Conservation (phyloP, 2,329 filamentous ascomycete species). For the Ascochyta clinopodiicola region DNA sequence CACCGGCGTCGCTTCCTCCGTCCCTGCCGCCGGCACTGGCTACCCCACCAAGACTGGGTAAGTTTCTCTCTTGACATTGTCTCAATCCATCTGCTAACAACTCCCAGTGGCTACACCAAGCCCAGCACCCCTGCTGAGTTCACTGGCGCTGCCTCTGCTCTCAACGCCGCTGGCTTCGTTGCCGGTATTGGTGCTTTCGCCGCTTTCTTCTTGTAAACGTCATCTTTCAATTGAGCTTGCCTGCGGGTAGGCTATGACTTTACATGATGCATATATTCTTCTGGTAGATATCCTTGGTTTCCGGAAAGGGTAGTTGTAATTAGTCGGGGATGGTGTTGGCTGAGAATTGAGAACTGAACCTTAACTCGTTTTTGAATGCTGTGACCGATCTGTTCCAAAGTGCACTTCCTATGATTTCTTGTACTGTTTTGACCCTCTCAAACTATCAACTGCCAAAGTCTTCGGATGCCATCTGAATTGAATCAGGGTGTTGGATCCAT, state of each 20-base stretch:
- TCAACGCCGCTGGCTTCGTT: conserved; percentile 48
- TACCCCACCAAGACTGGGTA: conserved; percentile 42
- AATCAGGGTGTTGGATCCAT: too few species aligned
- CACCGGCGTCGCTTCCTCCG: conserved; percentile 23
- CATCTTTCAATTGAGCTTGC: conserved; percentile 44
- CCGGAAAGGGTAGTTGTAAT: conserved; percentile 40
- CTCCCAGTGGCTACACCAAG: conserved; percentile 34
- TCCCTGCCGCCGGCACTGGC: conserved; percentile 35
- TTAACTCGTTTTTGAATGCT: background rate
- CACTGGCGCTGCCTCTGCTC: conserved; percentile 47
- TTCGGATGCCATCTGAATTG: too few species aligned
- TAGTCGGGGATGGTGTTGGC: conserved; percentile 28
- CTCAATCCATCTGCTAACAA: conserved; percentile 17
- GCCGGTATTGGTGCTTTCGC: conserved; percentile 51
- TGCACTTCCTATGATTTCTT: too few species aligned
- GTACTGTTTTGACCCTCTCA: too few species aligned
- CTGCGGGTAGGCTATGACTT: conserved; percentile 47
- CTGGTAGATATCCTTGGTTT: conserved; percentile 35
- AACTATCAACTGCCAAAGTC: too few species aligned
- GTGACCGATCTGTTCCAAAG: background rate
- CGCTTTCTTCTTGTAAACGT: conserved; percentile 53
- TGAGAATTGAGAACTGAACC: conserved; percentile 31
- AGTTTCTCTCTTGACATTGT: conserved; percentile 19
- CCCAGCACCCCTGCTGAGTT: conserved; percentile 43
- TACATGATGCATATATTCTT: conserved; percentile 44